A percentile compares a stretch with the other conserved stretches of the same genome.
Evolutionary conservation across 2,329 filamentous ascomycete species (phyloP).

Genomic region (Fusarium sp.): DNA sequence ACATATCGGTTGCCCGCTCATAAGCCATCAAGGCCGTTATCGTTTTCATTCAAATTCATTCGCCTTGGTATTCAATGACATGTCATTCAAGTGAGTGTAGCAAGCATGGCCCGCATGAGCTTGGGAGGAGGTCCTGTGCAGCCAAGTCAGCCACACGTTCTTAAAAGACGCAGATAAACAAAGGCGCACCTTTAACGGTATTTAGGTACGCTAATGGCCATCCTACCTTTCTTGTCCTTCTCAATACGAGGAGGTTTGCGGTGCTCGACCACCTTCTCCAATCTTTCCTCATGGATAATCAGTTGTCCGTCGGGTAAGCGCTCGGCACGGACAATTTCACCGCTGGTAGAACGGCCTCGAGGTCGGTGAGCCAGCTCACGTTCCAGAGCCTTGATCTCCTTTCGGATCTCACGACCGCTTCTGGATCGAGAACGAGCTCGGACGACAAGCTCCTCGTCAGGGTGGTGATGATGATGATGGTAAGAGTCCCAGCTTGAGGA

Average conservation of each 20-base stretch:
- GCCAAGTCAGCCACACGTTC: constrained; percentile 50
- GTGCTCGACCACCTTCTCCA: constrained; percentile 67
- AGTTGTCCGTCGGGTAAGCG: constrained; percentile 71
- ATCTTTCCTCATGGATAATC: constrained; percentile 71
- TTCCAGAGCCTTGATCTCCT: constrained; percentile 79
- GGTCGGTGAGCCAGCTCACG: constrained; percentile 56
- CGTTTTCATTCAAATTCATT: constrained; percentile 25
- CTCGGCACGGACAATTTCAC: constrained; percentile 68
- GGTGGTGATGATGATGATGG: constrained; percentile 47
- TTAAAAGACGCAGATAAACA: constrained; percentile 36
- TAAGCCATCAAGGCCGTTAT: constrained; percentile 18
- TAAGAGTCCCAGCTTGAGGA: constrained; percentile 51
- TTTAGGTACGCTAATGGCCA: constrained; percentile 85
- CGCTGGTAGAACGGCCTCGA: constrained; percentile 55
- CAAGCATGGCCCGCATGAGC: constrained; percentile 77
- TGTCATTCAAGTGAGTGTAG: constrained; percentile 70
- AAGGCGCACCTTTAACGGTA: constrained; percentile 69
- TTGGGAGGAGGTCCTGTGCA: constrained; percentile 71
- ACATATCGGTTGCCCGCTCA: constrained; percentile 15
- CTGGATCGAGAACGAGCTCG: constrained; percentile 58
- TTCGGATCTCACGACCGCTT: constrained; percentile 73
- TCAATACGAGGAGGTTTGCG: constrained; percentile 76
- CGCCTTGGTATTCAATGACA: constrained; percentile 2
- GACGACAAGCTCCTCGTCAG: constrained; percentile 55
- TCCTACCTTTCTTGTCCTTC: constrained; percentile 96